Conservation (phyloP, 345 rosid genomes). For the Gossypium sturtianum region DNA sequence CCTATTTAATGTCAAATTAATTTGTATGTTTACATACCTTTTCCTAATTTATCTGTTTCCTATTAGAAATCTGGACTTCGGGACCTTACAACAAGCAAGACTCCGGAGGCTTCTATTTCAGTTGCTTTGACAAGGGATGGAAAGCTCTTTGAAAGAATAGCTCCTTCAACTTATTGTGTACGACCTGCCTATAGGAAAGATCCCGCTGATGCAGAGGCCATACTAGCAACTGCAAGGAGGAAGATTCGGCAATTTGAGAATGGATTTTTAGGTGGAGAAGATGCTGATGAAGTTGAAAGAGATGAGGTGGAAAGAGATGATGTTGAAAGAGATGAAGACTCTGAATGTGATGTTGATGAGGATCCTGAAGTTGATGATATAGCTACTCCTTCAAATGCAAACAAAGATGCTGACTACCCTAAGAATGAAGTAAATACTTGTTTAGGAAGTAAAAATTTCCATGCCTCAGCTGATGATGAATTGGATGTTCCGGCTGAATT, state of each 20-base stretch:
- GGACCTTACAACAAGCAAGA: conserved; percentile 93
- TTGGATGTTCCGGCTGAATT: conserved; percentile 28
- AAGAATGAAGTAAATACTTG: conserved; percentile 35
- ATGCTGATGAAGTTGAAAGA: conserved; percentile 73
- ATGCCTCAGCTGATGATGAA: conserved; percentile 26
- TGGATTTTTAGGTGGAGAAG: conserved; percentile 68
- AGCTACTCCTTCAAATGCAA: conserved; percentile 39
- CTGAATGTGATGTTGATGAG: conserved; percentile 85
- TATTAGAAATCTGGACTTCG: conserved; percentile 94
- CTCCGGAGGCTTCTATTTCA: conserved; percentile 98
- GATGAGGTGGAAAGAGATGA: conserved; percentile 65
- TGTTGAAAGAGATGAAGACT: conserved; percentile 82
- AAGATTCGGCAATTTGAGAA: conserved; percentile 87
- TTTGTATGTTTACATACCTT: background rate
- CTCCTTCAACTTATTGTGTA: conserved; percentile 97
- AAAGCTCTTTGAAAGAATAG: conserved; percentile 98
- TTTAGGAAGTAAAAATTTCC: conserved; percentile 43
- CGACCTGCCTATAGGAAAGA: conserved; percentile 89
- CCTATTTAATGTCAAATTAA: background rate
- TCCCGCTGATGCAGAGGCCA: conserved; percentile 90
- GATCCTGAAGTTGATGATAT: conserved; percentile 95
- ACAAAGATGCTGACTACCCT: conserved; percentile 37
- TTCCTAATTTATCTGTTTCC: conserved; percentile 15
- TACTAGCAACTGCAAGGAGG: conserved; percentile 84
- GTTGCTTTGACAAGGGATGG: conserved; percentile 99